Evolutionary conservation across 768 basidiomycete species (phyloP).

Genomic region (Clitopilus hobsonii): DNA sequence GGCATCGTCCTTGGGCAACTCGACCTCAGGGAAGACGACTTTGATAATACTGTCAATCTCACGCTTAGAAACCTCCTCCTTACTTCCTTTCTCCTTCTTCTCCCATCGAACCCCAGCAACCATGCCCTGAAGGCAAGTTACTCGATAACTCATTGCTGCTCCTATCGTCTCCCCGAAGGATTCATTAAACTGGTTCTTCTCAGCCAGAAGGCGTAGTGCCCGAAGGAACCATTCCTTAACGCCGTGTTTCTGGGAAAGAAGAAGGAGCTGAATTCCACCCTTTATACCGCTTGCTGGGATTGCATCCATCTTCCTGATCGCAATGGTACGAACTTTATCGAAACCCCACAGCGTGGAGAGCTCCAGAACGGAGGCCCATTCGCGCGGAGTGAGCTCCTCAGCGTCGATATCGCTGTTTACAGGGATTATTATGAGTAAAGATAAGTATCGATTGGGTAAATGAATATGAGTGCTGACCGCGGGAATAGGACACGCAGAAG

Average conservation of each 20-base stretch:
- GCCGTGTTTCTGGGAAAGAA: neutral
- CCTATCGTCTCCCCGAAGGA: neutral
- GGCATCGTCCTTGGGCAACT: neutral
- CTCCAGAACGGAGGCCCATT: conserved; percentile 26
- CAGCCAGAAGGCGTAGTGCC: neutral
- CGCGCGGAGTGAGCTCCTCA: neutral
- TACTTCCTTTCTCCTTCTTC: neutral
- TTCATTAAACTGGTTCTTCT: neutral
- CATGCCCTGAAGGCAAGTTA: neutral
- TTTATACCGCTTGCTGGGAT: neutral
- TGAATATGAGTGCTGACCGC: conserved; percentile 11
- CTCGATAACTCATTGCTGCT: neutral
- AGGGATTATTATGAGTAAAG: neutral
- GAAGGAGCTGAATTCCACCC: neutral
- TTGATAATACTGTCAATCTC: neutral
- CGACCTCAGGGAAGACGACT: neutral
- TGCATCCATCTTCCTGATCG: conserved; percentile 16
- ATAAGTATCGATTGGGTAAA: neutral
- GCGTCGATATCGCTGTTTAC: neutral
- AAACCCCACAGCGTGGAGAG: conserved; percentile 26
- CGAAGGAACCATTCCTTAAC: neutral
- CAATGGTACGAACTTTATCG: conserved; percentile 14
- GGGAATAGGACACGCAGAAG: conserved; percentile 23
- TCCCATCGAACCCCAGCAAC: neutral
- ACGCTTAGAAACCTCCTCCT: neutral